A percentile compares a stretch with the other conserved stretches of the same genome.
Evolutionary conservation across 1,284 basidiomycete species (phyloP).

Genomic region (Lentinula novae-zelandiae): DNA sequence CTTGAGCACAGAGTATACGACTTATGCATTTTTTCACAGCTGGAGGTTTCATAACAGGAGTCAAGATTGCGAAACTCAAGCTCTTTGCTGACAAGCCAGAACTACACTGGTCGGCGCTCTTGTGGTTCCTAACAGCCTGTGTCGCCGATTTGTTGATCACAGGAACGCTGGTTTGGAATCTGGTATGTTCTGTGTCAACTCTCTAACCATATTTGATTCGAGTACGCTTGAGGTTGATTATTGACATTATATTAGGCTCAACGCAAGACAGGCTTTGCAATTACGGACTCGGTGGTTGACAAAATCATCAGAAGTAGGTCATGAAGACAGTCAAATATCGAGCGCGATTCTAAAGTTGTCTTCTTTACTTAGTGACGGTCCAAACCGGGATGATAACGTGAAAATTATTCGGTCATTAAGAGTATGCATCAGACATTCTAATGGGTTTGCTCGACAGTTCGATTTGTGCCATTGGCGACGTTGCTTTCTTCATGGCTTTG

Average conservation of each 20-base stretch:
- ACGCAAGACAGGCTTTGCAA: slow-evolving; percentile 40
- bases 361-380: slow-evolving; percentile 33
- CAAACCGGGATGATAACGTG: slow-evolving; percentile 46
- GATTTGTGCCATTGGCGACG: slow-evolving; percentile 38
- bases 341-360: background rate
- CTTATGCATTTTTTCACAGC: slow-evolving; percentile 22
- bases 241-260: slow-evolving; percentile 25
- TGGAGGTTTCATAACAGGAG: slow-evolving; percentile 43
- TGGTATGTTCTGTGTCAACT: slow-evolving; percentile 29
- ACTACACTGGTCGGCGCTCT: slow-evolving; percentile 38
- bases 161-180: slow-evolving; percentile 34
- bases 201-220: background rate
- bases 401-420: background rate
- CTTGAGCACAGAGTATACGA: background rate
- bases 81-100: slow-evolving; percentile 38
- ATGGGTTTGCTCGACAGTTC: slow-evolving; percentile 20
- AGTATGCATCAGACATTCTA: background rate
- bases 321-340: background rate
- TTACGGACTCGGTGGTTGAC: slow-evolving; percentile 41
- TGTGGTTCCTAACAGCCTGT: slow-evolving; percentile 45
- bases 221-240: background rate
- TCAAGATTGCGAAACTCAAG: slow-evolving; percentile 29
- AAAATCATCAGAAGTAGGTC: slow-evolving; percentile 41
- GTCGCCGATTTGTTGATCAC: slow-evolving; percentile 46
- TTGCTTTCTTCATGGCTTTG: slow-evolving; percentile 43